These are phyloP conservation scores for Talaromyces sp. DNA, from an alignment of 2,329 filamentous ascomycete genomes.

Conservation along the genomic window DNA sequence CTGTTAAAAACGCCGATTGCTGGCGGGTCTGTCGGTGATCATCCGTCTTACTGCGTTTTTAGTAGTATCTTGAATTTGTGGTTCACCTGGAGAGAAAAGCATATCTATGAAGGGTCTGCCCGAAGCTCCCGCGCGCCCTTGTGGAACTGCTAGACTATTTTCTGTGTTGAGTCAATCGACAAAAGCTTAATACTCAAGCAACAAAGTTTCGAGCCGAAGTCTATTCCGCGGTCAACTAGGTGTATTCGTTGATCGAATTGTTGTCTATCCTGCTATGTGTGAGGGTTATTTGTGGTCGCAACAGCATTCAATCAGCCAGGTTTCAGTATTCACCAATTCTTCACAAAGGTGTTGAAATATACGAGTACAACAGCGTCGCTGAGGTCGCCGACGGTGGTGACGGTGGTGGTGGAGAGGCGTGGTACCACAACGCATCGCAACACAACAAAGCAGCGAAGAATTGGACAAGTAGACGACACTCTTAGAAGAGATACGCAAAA, in stretches of 20 bases:
- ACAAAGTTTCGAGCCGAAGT: not conserved
- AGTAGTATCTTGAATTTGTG: not conserved
- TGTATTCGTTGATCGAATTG: not conserved
- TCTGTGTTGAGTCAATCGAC: not conserved
- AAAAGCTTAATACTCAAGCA: not conserved
- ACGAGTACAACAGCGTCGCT: not conserved
- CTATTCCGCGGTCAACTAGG: not conserved
- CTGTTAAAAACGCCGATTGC: not conserved
- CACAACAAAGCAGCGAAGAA: not conserved
- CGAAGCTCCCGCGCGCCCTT: not conserved
- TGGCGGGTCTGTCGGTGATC: not conserved
- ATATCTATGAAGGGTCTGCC: not conserved
- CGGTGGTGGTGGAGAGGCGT: not conserved
- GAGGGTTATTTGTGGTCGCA: not conserved
- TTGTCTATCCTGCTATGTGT: not conserved
- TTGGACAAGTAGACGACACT: not conserved
- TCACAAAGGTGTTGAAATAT: not conserved
- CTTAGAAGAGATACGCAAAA: not conserved
- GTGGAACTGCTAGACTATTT: not conserved
- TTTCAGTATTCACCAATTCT: not conserved
- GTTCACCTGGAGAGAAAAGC: not conserved
- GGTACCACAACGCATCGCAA: not conserved
- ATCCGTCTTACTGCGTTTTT: not conserved
- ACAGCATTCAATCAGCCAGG: not conserved
- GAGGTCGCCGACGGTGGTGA: not conserved